Conservation (phyloP, 176 grass and related monocot species). For the Urochloa ruziziensis region DNA sequence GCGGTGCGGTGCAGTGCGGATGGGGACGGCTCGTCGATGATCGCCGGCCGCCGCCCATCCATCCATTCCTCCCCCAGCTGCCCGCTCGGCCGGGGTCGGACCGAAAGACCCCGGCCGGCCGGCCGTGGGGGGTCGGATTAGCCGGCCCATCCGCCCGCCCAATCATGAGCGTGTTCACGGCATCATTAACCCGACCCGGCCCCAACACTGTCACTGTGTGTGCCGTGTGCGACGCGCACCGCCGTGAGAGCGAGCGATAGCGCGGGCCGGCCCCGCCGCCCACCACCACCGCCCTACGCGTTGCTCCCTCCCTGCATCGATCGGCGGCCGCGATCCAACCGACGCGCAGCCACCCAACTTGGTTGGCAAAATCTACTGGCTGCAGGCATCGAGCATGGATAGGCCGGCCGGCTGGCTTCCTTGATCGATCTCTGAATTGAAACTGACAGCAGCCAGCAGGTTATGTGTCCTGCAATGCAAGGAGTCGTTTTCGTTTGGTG, state of each 20-base stretch:
- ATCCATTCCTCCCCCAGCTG: not conserved
- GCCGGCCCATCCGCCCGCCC: slow-evolving; percentile 3
- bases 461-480: not conserved
- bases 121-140: not conserved
- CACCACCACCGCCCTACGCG: slow-evolving; percentile 20
- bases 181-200: not conserved
- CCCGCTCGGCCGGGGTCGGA: not conserved
- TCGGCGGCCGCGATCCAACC: slow-evolving; percentile 4
- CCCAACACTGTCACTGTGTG: not conserved
- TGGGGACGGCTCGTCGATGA: slow-evolving; percentile 8
- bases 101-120: slow-evolving; percentile 1
- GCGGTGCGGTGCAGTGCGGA: slow-evolving; percentile 50
- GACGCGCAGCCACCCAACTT: not conserved
- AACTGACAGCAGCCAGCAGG: not conserved
- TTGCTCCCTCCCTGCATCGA: not conserved
- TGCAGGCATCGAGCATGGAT: not conserved
- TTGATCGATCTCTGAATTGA: not conserved
- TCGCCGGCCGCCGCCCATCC: not conserved
- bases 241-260: too few relatives aligned
- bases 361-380: not conserved
- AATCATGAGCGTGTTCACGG: slow-evolving; percentile 31
- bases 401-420: not conserved
- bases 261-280: slow-evolving; percentile 26
- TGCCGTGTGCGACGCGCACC: not conserved
- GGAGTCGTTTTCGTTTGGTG: slow-evolving; percentile 40